Conservation (phyloP, 139 green algal species). For the Chlamydomonas sp. region DNA sequence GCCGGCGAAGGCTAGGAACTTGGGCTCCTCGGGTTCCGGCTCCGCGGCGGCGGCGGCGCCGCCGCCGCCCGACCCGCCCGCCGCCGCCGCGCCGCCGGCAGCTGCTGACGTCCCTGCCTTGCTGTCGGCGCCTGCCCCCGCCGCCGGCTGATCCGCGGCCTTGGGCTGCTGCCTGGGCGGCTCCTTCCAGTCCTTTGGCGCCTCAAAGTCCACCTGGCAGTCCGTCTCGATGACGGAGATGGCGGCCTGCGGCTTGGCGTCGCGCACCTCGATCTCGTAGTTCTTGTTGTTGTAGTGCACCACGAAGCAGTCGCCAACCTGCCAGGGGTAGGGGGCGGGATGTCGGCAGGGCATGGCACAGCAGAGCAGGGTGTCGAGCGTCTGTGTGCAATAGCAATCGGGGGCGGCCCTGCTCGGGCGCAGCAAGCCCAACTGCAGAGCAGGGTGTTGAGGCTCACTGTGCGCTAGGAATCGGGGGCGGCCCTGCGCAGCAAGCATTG, state of each 20-base stretch:
- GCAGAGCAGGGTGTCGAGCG: too few relatives aligned
- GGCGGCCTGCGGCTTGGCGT: slow-evolving; percentile 85
- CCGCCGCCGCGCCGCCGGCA: background rate
- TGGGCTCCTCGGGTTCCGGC: slow-evolving; percentile 58
- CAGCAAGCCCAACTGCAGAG: too few relatives aligned
- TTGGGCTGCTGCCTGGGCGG: slow-evolving; percentile 49
- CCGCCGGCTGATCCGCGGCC: background rate
- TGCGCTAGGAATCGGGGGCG: too few relatives aligned
- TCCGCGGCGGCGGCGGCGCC: slow-evolving; percentile 5
- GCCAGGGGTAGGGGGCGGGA: too few relatives aligned
- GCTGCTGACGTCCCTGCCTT: slow-evolving; percentile 8
- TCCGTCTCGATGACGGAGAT: slow-evolving; percentile 99
- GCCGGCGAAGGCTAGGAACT: slow-evolving; percentile 87
- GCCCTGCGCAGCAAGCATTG: too few relatives aligned
- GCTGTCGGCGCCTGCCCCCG: background rate
- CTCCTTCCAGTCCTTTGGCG: slow-evolving; percentile 97
- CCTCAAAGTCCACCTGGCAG: slow-evolving; percentile 95
- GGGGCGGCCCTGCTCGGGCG: too few relatives aligned
- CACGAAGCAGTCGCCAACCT: slow-evolving; percentile 80
- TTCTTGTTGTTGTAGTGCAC: slow-evolving; percentile 97
- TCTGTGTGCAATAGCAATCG: too few relatives aligned
- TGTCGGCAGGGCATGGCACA: too few relatives aligned
- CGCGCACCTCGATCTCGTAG: slow-evolving; percentile 89
- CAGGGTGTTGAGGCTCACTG: too few relatives aligned
- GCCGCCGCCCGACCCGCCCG: background rate